Evolutionary conservation across 2,329 filamentous ascomycete genomes (phyloP), one percentile per base, ranked within the genome.

Genomic region (Pestalotiopsis sp.): DNA sequence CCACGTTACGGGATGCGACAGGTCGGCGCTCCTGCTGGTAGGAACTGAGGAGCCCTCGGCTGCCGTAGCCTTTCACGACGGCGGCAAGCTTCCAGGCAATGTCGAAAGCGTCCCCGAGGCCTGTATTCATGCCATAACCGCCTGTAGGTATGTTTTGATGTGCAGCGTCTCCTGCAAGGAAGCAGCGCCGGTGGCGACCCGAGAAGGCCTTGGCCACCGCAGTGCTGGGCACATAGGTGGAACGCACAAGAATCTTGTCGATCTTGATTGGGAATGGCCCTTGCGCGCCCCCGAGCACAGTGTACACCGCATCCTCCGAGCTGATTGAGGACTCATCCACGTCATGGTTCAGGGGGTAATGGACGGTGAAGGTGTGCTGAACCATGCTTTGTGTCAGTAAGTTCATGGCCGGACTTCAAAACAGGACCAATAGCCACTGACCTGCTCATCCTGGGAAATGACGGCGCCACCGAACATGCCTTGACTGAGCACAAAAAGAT

Each of bases 21-120:
- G 81, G 78, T 5, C 76, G 73, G 4, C 83, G 74, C 71, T 85
- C 83, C 0, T 59, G 66, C 13, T 80, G 75, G 65, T 84, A 84
- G 0, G 81, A 82, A 1, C 78, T 74, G 13, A 83, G 72, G 1
- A 84, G 66, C 0, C 57, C 68, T 3, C 69, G 39, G 0, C 31
- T 68, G 0, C 77, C 75, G 2, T 70, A 57, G 0, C 77, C 74
- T 0, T 69, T 72, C 0, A 82, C 25, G 0, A 82, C 79, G 0
- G 74, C 72, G 1, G 79, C 78, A 0, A 84, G 68, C 71, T 83
- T 84, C 82, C 82, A 84, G 1, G 80, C 78, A 1, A 85, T 75
- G 52, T 84, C 82, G 49, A 80, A 76, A 0, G 77, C 82, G 67
- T 85, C 82, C 11, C 77, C 70, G 65, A 83, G 70, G 68, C 38